Conservation (phyloP, 441 rosid genomes). For the Populus hybrid region DNA sequence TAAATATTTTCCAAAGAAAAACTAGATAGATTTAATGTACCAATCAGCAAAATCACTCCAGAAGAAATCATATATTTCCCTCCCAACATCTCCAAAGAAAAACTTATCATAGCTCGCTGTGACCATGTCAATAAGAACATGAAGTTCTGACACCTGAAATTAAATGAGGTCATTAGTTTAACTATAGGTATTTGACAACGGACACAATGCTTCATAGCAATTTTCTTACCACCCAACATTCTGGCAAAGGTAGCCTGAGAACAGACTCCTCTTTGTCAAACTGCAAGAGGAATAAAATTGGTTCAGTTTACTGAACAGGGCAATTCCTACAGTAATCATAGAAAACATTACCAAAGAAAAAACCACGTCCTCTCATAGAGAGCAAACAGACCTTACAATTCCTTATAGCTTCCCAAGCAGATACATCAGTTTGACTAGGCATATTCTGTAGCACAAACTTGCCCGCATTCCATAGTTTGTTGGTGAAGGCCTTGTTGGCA, state of each 20-base stretch:
- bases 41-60: slow-evolving; percentile 99
- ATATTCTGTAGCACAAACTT: slow-evolving; percentile 85
- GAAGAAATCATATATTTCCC: slow-evolving; percentile 92
- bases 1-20: neutral
- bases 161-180: neutral
- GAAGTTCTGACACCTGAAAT: slow-evolving; percentile 89
- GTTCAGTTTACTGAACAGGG: slow-evolving; percentile 15
- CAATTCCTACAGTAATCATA: neutral
- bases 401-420: slow-evolving; percentile 71
- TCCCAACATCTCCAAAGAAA: slow-evolving; percentile 90
- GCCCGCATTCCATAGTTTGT: slow-evolving; percentile 98
- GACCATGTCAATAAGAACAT: slow-evolving; percentile 70
- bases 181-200: neutral
- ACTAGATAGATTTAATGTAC: slow-evolving; percentile 37
- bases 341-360: slow-evolving; percentile 7
- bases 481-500: slow-evolving; percentile 92
- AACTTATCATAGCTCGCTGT: slow-evolving; percentile 82
- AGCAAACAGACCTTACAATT: slow-evolving; percentile 51
- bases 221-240: slow-evolving; percentile 89
- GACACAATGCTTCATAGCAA: slow-evolving; percentile 5
- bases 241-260: slow-evolving; percentile 65
- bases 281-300: slow-evolving; percentile 35
- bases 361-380: slow-evolving; percentile 3
- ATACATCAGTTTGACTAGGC: slow-evolving; percentile 59
- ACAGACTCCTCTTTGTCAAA: slow-evolving; percentile 63